A percentile compares a stretch with the other conserved stretches of the same genome.
Evolutionary conservation across 2,329 filamentous ascomycete species (phyloP).

Genomic region (Tolypocladium amazonense): DNA sequence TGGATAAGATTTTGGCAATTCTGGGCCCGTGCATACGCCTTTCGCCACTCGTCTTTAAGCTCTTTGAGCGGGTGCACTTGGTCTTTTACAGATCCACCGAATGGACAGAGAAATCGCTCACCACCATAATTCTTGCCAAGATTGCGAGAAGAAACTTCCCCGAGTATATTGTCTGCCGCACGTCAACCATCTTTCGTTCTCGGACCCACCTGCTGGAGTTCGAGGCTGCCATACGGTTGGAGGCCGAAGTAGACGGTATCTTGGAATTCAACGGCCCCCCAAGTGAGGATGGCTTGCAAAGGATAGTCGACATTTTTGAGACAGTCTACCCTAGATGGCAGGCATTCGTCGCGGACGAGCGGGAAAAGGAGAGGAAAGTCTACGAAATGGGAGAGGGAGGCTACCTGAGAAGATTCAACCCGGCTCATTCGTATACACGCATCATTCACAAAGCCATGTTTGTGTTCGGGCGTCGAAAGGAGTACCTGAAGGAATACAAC

Average conservation of each 20-base stretch:
- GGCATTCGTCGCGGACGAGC: slow-evolving; percentile 59
- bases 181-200: slow-evolving; percentile 77
- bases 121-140: slow-evolving; percentile 85
- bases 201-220: slow-evolving; percentile 73
- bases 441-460: slow-evolving; percentile 81
- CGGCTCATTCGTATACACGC: slow-evolving; percentile 86
- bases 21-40: slow-evolving; percentile 80
- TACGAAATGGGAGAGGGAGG: slow-evolving; percentile 79
- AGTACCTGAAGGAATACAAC: slow-evolving; percentile 65
- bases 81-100: slow-evolving; percentile 94
- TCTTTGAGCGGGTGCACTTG: slow-evolving; percentile 90
- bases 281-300: slow-evolving; percentile 52
- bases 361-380: slow-evolving; percentile 62
- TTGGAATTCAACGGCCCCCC: slow-evolving; percentile 70
- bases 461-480: slow-evolving; percentile 71
- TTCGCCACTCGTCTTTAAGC: slow-evolving; percentile 57
- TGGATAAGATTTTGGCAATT: slow-evolving; percentile 64
- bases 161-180: slow-evolving; percentile 80
- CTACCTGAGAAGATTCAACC: slow-evolving; percentile 81
- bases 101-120: slow-evolving; percentile 96
- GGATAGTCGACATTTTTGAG: slow-evolving; percentile 62
- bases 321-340: slow-evolving; percentile 75
- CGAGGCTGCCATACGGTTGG: slow-evolving; percentile 72
- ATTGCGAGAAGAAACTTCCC: slow-evolving; percentile 84
- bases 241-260: slow-evolving; percentile 71